Base-by-base conservation (phyloP, 2,329 filamentous ascomycete species). In the Colletotrichum gigasporum region DNA sequence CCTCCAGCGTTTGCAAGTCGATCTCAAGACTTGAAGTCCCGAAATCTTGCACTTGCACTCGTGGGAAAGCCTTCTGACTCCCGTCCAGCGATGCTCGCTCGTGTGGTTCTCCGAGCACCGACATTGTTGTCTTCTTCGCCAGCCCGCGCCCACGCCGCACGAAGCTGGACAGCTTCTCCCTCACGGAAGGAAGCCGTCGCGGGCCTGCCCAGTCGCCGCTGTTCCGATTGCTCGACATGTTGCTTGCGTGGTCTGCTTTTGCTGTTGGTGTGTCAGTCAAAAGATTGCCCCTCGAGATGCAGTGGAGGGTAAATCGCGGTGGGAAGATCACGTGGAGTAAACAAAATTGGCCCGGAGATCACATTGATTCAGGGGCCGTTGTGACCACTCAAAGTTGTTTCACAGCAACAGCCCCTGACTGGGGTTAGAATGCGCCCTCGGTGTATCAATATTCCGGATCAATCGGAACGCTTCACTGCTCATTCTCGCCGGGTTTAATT, bases 291-390 rank as follows among this genome's bases (percentile, higher is more conserved):
- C 18, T 41, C 39, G 45, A 35, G 32, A 30, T 60, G 32, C 11
- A 20, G 12, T 28, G 14, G 45, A 45, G 39, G 60, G 24, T 32
- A 45, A 34, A 39, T 52, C 54, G 16, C n/a, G 18, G 24, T 45
- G 39, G 45, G n/a, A n/a, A 16, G 53, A 60, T 63, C 60, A 63
- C 55, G 60, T 63, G 60, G 52, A 34, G 39, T 63, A 63, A 63
- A 63, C 55, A 63, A 60, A 37, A 63, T 63, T 63, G 60, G 60
- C 39, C 60, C 41, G 60, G 60, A 32, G 56, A 60, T 60, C 47
- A 55, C 60, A 63, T 63, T 63, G 54, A 63, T 41, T 54, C 55
- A 63, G 55, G 60, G 60, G 54, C 47, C 60, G 22, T 45, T 42
- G 39, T 37, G 35, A 56, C 53, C 53, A 56, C 41, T 47, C 41